A percentile compares a stretch with the other conserved stretches of the same genome.
Evolutionary conservation across 2,329 filamentous ascomycete species (phyloP).

Genomic region (Whalleya microplaca): DNA sequence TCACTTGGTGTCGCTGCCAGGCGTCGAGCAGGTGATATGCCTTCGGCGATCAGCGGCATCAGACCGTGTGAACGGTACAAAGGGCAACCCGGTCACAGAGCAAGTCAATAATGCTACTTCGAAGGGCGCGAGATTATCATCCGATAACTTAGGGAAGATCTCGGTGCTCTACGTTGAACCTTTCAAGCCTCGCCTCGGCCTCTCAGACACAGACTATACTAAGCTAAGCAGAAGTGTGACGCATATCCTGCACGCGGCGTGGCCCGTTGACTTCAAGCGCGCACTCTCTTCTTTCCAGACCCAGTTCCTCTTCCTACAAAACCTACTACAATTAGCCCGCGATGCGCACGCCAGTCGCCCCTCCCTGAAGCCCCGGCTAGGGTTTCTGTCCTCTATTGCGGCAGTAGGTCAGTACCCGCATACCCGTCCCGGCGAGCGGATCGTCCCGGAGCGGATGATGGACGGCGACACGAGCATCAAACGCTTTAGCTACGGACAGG

Average conservation of each 20-base stretch:
- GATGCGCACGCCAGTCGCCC: background rate
- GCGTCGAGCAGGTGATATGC: background rate
- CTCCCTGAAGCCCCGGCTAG: slow-evolving; percentile 19
- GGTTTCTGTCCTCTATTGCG: slow-evolving; percentile 39
- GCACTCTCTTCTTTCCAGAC: slow-evolving; percentile 16
- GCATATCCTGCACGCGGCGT: slow-evolving; percentile 27
- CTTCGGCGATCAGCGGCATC: background rate
- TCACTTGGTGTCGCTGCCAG: background rate
- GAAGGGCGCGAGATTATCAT: background rate
- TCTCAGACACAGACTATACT: background rate
- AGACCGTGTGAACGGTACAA: background rate
- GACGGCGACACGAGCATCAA: slow-evolving; percentile 36
- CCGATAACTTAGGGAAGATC: background rate
- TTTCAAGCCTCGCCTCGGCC: background rate
- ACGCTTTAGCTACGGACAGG: slow-evolving; percentile 46
- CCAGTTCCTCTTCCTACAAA: slow-evolving; percentile 9
- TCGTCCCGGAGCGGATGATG: too few relatives aligned
- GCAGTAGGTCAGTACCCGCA: slow-evolving; percentile 14
- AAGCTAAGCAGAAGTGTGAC: slow-evolving; percentile 6
- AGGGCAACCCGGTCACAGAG: background rate
- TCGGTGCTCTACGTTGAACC: background rate
- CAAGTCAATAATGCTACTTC: background rate
- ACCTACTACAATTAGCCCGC: slow-evolving; percentile 1
- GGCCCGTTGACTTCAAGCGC: slow-evolving; percentile 27
- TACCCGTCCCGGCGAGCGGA: slow-evolving; percentile 39